Conservation (phyloP, 2,329 filamentous ascomycete genomes). For the Alternaria infectoria region DNA sequence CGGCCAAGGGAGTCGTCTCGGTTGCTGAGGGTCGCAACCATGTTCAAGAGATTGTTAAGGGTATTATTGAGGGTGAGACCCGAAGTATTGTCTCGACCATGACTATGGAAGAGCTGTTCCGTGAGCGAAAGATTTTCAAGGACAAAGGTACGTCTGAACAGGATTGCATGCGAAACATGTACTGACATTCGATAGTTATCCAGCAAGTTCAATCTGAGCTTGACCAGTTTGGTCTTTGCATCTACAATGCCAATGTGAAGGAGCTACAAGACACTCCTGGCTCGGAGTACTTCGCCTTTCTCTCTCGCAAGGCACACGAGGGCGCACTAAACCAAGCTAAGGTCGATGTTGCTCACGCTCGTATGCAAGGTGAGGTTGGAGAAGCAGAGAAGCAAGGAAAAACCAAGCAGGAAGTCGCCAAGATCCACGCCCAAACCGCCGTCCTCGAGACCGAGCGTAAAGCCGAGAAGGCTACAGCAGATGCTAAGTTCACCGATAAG, state of each 20-base stretch:
- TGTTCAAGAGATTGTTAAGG: constrained; percentile 84
- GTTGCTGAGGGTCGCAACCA: constrained; percentile 63
- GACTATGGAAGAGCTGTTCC: constrained; percentile 93
- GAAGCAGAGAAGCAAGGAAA: constrained; percentile 80
- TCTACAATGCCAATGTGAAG: constrained; percentile 78
- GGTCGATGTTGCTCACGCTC: constrained; percentile 64
- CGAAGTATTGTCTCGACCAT: constrained; percentile 82
- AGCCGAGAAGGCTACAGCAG: constrained; percentile 78
- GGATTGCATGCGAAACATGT: background rate
- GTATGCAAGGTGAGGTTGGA: constrained; percentile 72
- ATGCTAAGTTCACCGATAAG: constrained; percentile 75
- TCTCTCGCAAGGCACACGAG: constrained; percentile 83
- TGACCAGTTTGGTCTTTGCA: constrained; percentile 74
- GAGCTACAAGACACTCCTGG: constrained; percentile 83
- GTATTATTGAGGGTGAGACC: constrained; percentile 88
- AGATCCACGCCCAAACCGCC: constrained; percentile 85
- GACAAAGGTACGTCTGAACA: constrained; percentile 52
- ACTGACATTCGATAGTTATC: constrained; percentile 47
- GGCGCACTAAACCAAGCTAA: constrained; percentile 82
- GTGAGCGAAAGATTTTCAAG: constrained; percentile 78
- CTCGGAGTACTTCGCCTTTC: constrained; percentile 82
- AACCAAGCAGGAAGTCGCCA: constrained; percentile 84
- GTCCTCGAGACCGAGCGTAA: constrained; percentile 85
- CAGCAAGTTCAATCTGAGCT: constrained; percentile 77
- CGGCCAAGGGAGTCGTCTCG: constrained; percentile 46